phyloP scores from a whole-genome alignment of 805 yeast species.

The Monosporozyma yasuniensis region DNA sequence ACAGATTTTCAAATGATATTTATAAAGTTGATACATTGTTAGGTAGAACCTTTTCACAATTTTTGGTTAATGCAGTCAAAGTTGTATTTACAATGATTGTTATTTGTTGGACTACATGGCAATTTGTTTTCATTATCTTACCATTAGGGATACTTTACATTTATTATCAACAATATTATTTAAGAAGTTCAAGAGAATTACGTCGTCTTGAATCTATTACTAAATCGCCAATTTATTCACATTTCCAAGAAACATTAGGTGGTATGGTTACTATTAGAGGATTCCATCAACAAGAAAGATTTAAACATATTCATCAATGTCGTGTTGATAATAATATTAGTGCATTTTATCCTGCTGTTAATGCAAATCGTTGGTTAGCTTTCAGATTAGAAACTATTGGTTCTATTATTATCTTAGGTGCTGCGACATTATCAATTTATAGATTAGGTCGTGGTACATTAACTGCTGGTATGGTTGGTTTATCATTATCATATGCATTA shows the following conservation, averaged over 20 bases:
- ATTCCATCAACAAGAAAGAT: conserved; percentile 55
- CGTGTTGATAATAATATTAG: conserved; percentile 81
- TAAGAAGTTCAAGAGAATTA: conserved; percentile 71
- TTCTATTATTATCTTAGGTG: conserved; percentile 73
- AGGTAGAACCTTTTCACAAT: conserved; percentile 63
- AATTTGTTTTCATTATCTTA: conserved; percentile 57
- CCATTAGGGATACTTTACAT: conserved; percentile 62
- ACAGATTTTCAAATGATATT: conserved; percentile 85
- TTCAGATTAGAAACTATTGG: conserved; percentile 89
- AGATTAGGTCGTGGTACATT: conserved; percentile 59
- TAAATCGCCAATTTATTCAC: conserved; percentile 73
- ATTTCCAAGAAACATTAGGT: conserved; percentile 71
- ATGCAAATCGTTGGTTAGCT: conserved; percentile 96
- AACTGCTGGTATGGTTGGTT: conserved; percentile 88
- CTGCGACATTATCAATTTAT: conserved; percentile 74
- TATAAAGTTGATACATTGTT: conserved; percentile 77
- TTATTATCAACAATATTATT: conserved; percentile 67
- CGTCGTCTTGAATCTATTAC: conserved; percentile 77
- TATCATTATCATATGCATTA: conserved; percentile 85
- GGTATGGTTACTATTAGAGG: conserved; percentile 75
- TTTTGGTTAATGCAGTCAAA: conserved; percentile 50
- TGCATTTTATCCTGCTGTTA: conserved; percentile 86
- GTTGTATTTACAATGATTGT: conserved; percentile 72
- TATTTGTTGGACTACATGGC: conserved; percentile 83
- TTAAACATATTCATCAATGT: conserved; percentile 52